phyloP scores from a whole-genome alignment of 1,284 basidiomycete genomes.

The Apiotrichum gamsii region DNA sequence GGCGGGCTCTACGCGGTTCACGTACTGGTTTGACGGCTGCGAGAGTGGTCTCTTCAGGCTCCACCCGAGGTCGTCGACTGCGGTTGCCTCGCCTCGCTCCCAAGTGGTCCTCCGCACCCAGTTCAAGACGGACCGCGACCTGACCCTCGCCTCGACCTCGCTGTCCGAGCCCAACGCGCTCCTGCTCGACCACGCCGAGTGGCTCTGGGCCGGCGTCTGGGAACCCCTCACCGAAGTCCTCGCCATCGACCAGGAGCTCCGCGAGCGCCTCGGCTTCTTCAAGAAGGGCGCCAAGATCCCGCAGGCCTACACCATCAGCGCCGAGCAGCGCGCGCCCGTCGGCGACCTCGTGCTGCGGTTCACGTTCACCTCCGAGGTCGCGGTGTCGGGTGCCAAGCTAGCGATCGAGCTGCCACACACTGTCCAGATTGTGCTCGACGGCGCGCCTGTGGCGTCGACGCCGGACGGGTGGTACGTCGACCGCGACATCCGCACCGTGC shows the following conservation, averaged over 20 bases:
- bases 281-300: conserved; percentile 23
- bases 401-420: conserved; percentile 22
- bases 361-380: conserved; percentile 11
- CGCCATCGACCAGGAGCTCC: conserved; percentile 23
- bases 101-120: conserved; percentile 13
- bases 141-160: conserved; percentile 14
- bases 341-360: conserved; percentile 20
- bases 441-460: conserved; percentile 5
- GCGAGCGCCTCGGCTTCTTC: conserved; percentile 20
- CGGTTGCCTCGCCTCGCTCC: neutral
- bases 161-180: conserved; percentile 26
- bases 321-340: conserved; percentile 12
- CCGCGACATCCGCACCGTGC: conserved; percentile 22
- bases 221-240: conserved; percentile 20
- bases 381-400: conserved; percentile 9
- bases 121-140: conserved; percentile 18
- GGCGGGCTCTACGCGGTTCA: conserved; percentile 12
- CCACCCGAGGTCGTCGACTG: neutral
- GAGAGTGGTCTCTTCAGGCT: conserved; percentile 18
- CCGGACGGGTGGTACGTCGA: conserved; percentile 28
- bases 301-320: conserved; percentile 23
- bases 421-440: conserved; percentile 18
- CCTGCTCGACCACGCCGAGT: conserved; percentile 23
- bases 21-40: conserved; percentile 22
- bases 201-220: conserved; percentile 13